These are phyloP conservation scores for Floccularia luteovirens DNA, from an alignment of 768 basidiomycete genomes.

Conservation along the genomic window DNA sequence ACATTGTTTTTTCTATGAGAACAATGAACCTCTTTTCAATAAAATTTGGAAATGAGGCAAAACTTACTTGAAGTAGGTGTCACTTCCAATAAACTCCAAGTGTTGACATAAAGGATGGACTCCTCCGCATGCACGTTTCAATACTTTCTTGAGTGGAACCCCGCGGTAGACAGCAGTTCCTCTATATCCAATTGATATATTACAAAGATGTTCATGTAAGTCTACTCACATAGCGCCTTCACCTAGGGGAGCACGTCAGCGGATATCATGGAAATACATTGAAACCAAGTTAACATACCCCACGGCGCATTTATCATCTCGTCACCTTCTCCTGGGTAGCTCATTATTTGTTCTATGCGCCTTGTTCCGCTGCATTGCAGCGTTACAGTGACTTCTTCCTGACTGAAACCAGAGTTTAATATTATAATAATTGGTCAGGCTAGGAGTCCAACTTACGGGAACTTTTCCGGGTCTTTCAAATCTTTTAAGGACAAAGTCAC, in stretches of 20 bases:
- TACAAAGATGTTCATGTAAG: too few species aligned
- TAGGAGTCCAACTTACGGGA: slow-evolving; percentile 27
- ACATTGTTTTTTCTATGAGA: slow-evolving; percentile 23
- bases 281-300: slow-evolving; percentile 16
- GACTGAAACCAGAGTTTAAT: slow-evolving; percentile 17
- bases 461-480: slow-evolving; percentile 35
- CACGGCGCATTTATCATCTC: slow-evolving; percentile 46
- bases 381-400: slow-evolving; percentile 42
- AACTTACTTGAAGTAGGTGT: slow-evolving; percentile 47
- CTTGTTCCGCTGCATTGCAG: slow-evolving; percentile 48
- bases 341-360: slow-evolving; percentile 41
- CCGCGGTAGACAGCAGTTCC: slow-evolving; percentile 47
- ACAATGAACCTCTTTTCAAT: neutral
- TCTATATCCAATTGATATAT: slow-evolving; percentile 19
- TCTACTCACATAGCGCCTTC: slow-evolving; percentile 40
- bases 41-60: neutral
- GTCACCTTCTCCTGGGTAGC: slow-evolving; percentile 49
- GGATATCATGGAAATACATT: neutral
- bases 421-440: neutral
- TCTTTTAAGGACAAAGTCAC: slow-evolving; percentile 38
- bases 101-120: slow-evolving; percentile 38
- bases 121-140: slow-evolving; percentile 45
- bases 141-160: slow-evolving; percentile 44
- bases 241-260: slow-evolving; percentile 9
- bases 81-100: slow-evolving; percentile 49